Percentiles rank a stretch among this genome's conserved stretches.
These are phyloP conservation scores for Candida koratica DNA, from an alignment of 805 yeast genomes.

Conservation along the genomic window DNA sequence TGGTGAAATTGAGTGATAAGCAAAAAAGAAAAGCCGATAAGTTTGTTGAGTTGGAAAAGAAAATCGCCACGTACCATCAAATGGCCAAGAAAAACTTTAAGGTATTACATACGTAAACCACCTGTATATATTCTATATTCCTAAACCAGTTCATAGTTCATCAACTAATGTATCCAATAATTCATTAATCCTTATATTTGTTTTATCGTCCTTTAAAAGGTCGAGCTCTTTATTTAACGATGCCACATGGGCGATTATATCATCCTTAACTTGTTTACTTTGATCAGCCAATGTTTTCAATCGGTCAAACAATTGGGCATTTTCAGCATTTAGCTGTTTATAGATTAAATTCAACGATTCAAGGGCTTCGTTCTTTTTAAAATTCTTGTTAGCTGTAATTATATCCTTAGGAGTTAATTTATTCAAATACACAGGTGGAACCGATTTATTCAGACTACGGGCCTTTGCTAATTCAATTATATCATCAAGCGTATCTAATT, in stretches of 20 bases:
- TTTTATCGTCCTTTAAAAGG: constrained; percentile 16
- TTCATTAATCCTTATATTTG: constrained; percentile 22
- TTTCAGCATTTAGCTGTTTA: constrained; percentile 35
- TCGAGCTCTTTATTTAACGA: constrained; percentile 21
- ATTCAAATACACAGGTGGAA: constrained; percentile 26
- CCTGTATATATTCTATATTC: background rate
- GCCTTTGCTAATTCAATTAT: constrained; percentile 40
- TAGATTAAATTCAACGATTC: constrained; percentile 31
- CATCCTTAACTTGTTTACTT: constrained; percentile 20
- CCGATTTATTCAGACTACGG: constrained; percentile 19
- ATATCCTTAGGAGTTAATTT: constrained; percentile 28
- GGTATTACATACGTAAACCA: background rate
- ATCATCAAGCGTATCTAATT: constrained; percentile 46
- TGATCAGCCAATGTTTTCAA: constrained; percentile 20
- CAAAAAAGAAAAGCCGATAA: constrained; percentile 29
- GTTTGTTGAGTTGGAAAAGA: constrained; percentile 34
- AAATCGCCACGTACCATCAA: constrained; percentile 35
- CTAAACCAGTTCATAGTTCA: constrained; percentile 7
- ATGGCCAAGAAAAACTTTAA: constrained; percentile 36
- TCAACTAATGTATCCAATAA: constrained; percentile 19
- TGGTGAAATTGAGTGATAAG: constrained; percentile 47
- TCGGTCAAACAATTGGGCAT: constrained; percentile 24
- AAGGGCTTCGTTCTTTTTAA: constrained; percentile 20
- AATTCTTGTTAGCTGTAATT: constrained; percentile 27
- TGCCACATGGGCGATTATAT: constrained; percentile 20